phyloP scores from a whole-genome alignment of 2,329 filamentous ascomycete species.

The Bipolaris zeicola region DNA sequence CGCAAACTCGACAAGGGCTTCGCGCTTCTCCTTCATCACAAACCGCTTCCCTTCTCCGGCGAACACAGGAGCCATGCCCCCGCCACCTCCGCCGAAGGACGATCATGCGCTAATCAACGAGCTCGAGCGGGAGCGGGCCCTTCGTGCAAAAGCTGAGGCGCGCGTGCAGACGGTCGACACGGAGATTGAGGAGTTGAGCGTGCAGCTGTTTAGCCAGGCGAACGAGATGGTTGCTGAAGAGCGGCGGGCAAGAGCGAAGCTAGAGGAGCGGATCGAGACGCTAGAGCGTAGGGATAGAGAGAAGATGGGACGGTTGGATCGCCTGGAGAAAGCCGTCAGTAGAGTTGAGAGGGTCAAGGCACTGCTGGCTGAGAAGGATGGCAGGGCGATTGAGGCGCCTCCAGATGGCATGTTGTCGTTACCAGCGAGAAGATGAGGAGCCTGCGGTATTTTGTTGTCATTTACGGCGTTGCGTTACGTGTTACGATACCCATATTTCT shows the following conservation, averaged over 20 bases:
- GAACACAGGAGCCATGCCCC: constrained; percentile 32
- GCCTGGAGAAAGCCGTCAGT: constrained; percentile 71
- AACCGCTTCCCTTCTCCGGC: constrained; percentile 45
- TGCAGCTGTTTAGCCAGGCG: constrained; percentile 77
- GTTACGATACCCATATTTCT: constrained; percentile 12
- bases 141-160: constrained; percentile 72
- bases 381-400: not conserved
- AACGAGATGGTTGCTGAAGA: constrained; percentile 87
- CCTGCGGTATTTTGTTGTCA: not conserved
- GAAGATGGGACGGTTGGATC: constrained; percentile 70
- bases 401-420: not conserved
- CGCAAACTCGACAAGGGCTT: constrained; percentile 38
- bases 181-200: constrained; percentile 80
- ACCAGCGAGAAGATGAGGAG: constrained; percentile 4
- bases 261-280: constrained; percentile 72
- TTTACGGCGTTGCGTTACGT: constrained; percentile 4
- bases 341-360: constrained; percentile 73
- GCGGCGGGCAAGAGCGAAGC: constrained; percentile 69
- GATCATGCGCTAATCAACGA: constrained; percentile 63
- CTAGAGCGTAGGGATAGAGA: constrained; percentile 73
- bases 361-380: constrained; percentile 54
- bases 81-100: constrained; percentile 38
- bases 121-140: constrained; percentile 68
- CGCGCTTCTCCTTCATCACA: constrained; percentile 53
- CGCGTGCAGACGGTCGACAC: constrained; percentile 68